Evolutionary conservation across 306 rosid species (phyloP), one percentile per base, ranked within the genome.

Genomic region (Citrullus colocynthis): DNA sequence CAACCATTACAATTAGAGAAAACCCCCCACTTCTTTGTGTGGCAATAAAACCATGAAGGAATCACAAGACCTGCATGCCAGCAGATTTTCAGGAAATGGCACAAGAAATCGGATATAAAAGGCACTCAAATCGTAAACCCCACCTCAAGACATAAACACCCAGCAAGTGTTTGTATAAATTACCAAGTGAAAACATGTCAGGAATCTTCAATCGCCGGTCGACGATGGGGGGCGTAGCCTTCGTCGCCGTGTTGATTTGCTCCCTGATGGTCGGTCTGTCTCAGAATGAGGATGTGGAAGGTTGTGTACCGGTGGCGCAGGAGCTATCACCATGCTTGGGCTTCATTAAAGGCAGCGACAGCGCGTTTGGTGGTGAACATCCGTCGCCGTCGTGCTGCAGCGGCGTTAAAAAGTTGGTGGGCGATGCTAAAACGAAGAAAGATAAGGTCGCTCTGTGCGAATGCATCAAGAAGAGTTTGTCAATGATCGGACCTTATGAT

Each of bases 401-500:
- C 2, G 77, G 61, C 41, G 77, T 28, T 8, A 30, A 30, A 2
- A 9, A 73, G 42, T 16, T 73, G 48, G 20, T 6, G 2, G 17
- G 2, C 4, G 7, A 49, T 16, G 4, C 61, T 8, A 73, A 73
- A 52, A 73, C 61, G 28, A 52, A 73, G 61, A 6, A 28, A 5
- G 77, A 73, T 30, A 32, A 4, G 45, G 61, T 49, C 1, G 77
- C 16, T 8, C 0, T 55, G 61, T 73, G 77, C 45, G 62, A 54
- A 14, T 73, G 77, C 36, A 4, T 73, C 24, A 73, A 73, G 77
- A 73, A 17, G 28, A 52, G 8, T 28, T 18, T 73, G 57, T 2
- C 45, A 30, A 32, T 73, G 45, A 73, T 73, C 61, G 77, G 77
- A 52, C 9, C 57, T 4, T 73, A 73, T 51, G 77, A 73, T 52